These are phyloP conservation scores for Petunia axillaris DNA, from an alignment of 257 asterid species.

Conservation along the genomic window DNA sequence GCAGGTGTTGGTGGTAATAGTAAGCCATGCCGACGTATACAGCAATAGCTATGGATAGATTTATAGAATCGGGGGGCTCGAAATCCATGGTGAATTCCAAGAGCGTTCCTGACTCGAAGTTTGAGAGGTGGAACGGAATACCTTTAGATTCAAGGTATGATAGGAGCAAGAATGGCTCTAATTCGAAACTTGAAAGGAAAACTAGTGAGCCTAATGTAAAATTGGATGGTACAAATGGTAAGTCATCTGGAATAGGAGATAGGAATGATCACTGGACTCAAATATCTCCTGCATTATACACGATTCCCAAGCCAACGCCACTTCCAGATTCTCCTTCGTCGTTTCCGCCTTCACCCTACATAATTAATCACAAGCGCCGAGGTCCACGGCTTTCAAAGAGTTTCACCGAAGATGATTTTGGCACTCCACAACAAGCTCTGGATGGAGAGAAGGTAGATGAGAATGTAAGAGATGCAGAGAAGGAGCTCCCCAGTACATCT, in stretches of 20 bases:
- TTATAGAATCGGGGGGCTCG: constrained; percentile 66
- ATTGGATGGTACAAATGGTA: constrained; percentile 41
- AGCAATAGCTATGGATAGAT: constrained; percentile 79
- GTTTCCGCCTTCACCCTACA: constrained; percentile 85
- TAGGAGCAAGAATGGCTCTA: constrained; percentile 35
- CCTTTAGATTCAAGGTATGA: constrained; percentile 39
- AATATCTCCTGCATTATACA: constrained; percentile 88
- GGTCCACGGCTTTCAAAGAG: constrained; percentile 90
- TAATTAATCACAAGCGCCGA: constrained; percentile 86
- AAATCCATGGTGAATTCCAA: constrained; percentile 49
- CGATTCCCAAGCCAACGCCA: constrained; percentile 84
- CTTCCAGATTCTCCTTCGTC: constrained; percentile 91
- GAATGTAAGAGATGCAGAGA: constrained; percentile 37
- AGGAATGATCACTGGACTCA: constrained; percentile 70
- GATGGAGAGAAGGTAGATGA: constrained; percentile 48
- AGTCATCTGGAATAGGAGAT: constrained; percentile 37
- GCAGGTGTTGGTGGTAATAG: constrained; percentile 41
- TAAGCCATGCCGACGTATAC: constrained; percentile 81
- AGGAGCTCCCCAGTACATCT: constrained; percentile 32
- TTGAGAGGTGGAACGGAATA: constrained; percentile 50
- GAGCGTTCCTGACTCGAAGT: constrained; percentile 42
- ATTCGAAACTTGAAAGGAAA: constrained; percentile 50
- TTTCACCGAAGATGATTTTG: constrained; percentile 75
- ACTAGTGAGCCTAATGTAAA: constrained; percentile 44
- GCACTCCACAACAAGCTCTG: constrained; percentile 33